Base-by-base conservation (phyloP, 805 yeast genomes). In the Brettanomyces naardenensis region DNA sequence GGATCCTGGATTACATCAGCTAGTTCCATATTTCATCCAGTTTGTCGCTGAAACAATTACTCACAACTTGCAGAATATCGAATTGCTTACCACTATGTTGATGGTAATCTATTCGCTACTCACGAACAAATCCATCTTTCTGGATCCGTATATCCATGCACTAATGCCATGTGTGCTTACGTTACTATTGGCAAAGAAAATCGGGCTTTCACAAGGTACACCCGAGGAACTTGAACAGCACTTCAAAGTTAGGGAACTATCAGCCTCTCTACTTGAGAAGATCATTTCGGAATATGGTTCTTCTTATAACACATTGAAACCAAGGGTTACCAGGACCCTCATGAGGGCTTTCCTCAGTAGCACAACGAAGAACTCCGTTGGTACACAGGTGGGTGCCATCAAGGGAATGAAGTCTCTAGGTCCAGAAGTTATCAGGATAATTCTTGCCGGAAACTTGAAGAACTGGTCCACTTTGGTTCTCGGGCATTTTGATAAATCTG, bases 151-250 rank as follows among this genome's bases (percentile, higher is more conserved):
- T 53, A 87, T 92, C 33, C 98, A 94, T 63, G 90, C 95, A 1
- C 65, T 92, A 48, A 87, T 92, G 85, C 98, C 99, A n/a, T 86
- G 96, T 43, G 80, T 92, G 25, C 68, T 92, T 47, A 92, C 99
- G 0, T 68, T 90, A 17, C 69, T 92, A 31, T 69, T 92, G 35
- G 97, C 97, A 2, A 88, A 88, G 52, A 75, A 85, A 43, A 73
- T 90, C n/a, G 97, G 97, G 3, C 51, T 53, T 6, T 25, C 47
- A 5, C 46, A 44, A 27, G 47, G 46, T 3, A 44, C 44, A 5
- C 36, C 44, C 7, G 54, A 49, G 23, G 52, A 48, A 20, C 40
- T 54, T 5, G 39, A 49, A 11, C 59, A 59, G 30, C 69, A 65
- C 40, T 55, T 68, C 44, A 86, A 82, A 6, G 79, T 90, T 4